Conservation (phyloP, 352 stramenopile species). For the Pythium coloratum region DNA sequence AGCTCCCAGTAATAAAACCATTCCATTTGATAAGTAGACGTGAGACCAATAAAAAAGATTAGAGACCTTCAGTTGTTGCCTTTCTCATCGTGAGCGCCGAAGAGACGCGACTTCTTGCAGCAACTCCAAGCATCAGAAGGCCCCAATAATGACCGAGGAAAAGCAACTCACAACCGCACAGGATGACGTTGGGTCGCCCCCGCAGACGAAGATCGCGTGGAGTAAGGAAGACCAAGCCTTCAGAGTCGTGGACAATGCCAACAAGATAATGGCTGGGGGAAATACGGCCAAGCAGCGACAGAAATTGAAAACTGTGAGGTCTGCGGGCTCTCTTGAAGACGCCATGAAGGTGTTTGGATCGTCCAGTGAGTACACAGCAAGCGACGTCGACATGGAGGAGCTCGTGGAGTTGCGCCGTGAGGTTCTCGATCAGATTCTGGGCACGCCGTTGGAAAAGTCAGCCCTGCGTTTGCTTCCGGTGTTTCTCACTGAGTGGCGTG, state of each 20-base stretch:
- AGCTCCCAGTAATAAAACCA: not conserved
- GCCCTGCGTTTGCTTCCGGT: not conserved
- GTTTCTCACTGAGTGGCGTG: slow-evolving; percentile 3
- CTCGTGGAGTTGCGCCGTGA: not conserved
- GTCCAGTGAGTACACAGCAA: not conserved
- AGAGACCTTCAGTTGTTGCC: not conserved
- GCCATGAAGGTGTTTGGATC: not conserved
- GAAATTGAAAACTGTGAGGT: not conserved
- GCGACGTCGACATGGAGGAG: not conserved
- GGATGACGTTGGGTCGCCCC: not conserved
- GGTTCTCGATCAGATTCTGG: not conserved
- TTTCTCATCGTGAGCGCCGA: not conserved
- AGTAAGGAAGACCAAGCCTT: slow-evolving; percentile 15
- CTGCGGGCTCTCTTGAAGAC: not conserved
- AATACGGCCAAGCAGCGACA: too few species aligned
- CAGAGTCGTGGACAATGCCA: not conserved
- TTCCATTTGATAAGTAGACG: too few species aligned
- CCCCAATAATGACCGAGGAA: not conserved
- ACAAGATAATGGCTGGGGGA: too few species aligned
- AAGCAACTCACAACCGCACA: too few species aligned
- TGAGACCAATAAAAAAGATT: not conserved
- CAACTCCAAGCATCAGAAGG: not conserved
- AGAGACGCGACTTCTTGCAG: not conserved
- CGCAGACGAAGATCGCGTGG: slow-evolving; percentile 12
- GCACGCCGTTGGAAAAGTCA: not conserved